A percentile compares a stretch with the other conserved stretches of the same genome.
Conservation (phyloP, 495 filamentous ascomycete genomes). For the Aspergillus mulundensis region DNA sequence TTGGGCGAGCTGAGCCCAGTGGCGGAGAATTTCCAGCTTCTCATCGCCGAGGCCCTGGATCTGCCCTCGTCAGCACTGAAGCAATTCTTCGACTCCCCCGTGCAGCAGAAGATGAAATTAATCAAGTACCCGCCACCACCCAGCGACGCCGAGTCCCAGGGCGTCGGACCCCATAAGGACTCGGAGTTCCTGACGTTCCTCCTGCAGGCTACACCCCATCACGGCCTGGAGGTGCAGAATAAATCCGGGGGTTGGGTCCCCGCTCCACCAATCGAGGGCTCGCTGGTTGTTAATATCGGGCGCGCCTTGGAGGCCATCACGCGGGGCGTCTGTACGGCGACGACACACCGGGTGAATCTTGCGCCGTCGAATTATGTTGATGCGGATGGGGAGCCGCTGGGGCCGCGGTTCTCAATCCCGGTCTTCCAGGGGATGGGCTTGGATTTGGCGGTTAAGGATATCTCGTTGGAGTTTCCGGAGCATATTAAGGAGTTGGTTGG, state of each 20-base stretch:
- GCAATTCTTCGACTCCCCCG: slow-evolving; percentile 72
- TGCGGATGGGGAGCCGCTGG: slow-evolving; percentile 30
- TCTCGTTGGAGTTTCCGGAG: slow-evolving; percentile 65
- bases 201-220: slow-evolving; percentile 76
- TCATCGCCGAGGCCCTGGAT: slow-evolving; percentile 84
- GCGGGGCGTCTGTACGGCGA: slow-evolving; percentile 77
- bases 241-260: slow-evolving; percentile 75
- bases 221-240: slow-evolving; percentile 87
- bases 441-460: slow-evolving; percentile 72
- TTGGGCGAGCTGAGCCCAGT: slow-evolving; percentile 68
- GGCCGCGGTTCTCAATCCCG: slow-evolving; percentile 77
- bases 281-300: slow-evolving; percentile 84
- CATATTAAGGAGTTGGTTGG: slow-evolving; percentile 48
- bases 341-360: slow-evolving; percentile 72
- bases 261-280: slow-evolving; percentile 45
- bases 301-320: slow-evolving; percentile 91
- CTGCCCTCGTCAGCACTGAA: slow-evolving; percentile 69
- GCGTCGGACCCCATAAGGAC: slow-evolving; percentile 94
- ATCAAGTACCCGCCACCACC: slow-evolving; percentile 74
- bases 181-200: slow-evolving; percentile 83
- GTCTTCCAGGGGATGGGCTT: slow-evolving; percentile 91
- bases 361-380: slow-evolving; percentile 31
- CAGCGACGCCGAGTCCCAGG: slow-evolving; percentile 38
- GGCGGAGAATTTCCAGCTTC: slow-evolving; percentile 68
- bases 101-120: slow-evolving; percentile 87